phyloP scores from a whole-genome alignment of 768 basidiomycete species.

The Trametes gibbosa region DNA sequence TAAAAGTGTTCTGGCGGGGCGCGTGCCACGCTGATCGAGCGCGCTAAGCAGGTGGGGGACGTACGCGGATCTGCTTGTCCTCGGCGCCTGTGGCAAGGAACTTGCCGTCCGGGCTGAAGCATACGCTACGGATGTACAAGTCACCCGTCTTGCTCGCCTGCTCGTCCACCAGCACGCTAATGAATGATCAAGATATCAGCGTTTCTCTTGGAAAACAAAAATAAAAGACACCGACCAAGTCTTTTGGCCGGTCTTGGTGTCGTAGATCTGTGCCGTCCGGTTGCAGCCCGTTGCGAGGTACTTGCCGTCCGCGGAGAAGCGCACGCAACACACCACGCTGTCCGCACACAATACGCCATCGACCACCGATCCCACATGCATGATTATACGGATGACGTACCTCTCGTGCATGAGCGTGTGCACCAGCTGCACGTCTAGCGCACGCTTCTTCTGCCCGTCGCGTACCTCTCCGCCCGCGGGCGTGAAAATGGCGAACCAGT shows the following conservation, averaged over 20 bases:
- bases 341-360: not conserved
- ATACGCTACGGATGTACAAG: conserved; percentile 86
- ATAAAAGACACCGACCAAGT: conserved; percentile 61
- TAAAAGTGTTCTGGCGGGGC: too few relatives aligned
- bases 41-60: conserved; percentile 19
- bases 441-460: conserved; percentile 47
- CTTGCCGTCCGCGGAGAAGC: conserved; percentile 93
- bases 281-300: conserved; percentile 95
- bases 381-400: conserved; percentile 51
- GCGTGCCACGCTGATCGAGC: not conserved
- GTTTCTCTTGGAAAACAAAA: not conserved
- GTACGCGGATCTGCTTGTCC: conserved; percentile 86
- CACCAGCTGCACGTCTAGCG: conserved; percentile 74
- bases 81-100: conserved; percentile 81
- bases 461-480: conserved; percentile 30
- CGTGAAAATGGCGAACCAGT: conserved; percentile 91
- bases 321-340: conserved; percentile 86
- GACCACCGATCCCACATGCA: too few relatives aligned
- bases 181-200: not conserved
- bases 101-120: conserved; percentile 73
- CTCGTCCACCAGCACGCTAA: conserved; percentile 77
- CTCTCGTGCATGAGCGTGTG: conserved; percentile 92
- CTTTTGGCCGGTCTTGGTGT: conserved; percentile 82
- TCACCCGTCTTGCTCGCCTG: conserved; percentile 71
- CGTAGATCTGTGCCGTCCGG: conserved; percentile 92